Conservation (phyloP, 208 protist species). For the Entamoeba dispar region DNA sequence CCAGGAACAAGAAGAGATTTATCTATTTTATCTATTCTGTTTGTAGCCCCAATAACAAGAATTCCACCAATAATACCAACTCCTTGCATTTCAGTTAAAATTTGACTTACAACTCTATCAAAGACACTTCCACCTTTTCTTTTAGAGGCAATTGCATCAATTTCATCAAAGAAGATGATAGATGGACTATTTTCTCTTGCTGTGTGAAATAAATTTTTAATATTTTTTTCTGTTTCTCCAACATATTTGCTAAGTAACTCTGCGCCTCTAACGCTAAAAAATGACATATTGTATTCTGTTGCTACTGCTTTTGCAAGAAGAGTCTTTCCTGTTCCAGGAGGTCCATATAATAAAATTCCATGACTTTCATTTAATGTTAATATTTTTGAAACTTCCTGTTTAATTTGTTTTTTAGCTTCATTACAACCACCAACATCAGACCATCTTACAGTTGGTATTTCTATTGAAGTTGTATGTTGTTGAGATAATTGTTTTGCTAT, state of each 20-base stretch:
- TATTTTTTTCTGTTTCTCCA: slow-evolving; percentile 92
- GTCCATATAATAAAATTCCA: slow-evolving; percentile 17
- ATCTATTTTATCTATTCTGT: slow-evolving; percentile 93
- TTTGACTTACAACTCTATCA: slow-evolving; percentile 95
- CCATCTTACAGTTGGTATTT: no score
- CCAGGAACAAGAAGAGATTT: slow-evolving; percentile 90
- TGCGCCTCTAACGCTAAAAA: slow-evolving; percentile 86
- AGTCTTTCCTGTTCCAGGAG: slow-evolving; percentile 46
- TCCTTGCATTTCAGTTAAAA: slow-evolving; percentile 95
- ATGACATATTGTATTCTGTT: slow-evolving; percentile 85
- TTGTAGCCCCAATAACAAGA: slow-evolving; percentile 97
- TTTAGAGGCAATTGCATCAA: slow-evolving; percentile 26
- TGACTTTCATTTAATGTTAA: no score
- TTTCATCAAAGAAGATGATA: slow-evolving; percentile 34
- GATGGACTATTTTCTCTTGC: slow-evolving; percentile 84
- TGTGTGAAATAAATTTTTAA: slow-evolving; percentile 94
- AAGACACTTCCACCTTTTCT: background rate
- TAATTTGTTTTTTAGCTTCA: no score
- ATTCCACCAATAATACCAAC: slow-evolving; percentile 95
- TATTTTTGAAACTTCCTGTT: no score
- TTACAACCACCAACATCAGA: no score
- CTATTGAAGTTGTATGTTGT: no score
- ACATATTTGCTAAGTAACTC: slow-evolving; percentile 90
- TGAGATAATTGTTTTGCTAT: no score
- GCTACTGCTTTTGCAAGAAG: slow-evolving; percentile 90